phyloP scores from a whole-genome alignment of 139 green algal genomes.

The Choricystis sp. region DNA sequence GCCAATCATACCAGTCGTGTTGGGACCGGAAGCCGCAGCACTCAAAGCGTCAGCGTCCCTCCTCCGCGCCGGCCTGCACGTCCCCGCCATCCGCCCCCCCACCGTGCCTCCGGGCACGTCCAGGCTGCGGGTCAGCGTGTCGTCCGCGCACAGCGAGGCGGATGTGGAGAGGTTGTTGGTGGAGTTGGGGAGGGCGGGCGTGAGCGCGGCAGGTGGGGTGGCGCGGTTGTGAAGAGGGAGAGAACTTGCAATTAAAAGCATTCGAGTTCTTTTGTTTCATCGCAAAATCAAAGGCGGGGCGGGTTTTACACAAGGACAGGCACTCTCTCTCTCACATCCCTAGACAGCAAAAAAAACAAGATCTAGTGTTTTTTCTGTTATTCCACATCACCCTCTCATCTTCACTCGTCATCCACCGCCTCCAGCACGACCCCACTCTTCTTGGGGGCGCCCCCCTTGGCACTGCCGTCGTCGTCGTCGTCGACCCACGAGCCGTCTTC shows the following conservation, averaged over 20 bases:
- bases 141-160: constrained; percentile 39
- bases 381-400: too few relatives aligned
- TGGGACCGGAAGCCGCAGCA: constrained; percentile 49
- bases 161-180: constrained; percentile 40
- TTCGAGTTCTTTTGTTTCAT: not conserved
- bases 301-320: too few relatives aligned
- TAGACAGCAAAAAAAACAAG: too few relatives aligned
- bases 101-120: constrained; percentile 73
- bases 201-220: not conserved
- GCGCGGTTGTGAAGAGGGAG: not conserved
- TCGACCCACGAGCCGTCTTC: not conserved
- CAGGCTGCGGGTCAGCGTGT: constrained; percentile 60
- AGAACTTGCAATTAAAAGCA: not conserved
- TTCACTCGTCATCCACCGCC: not conserved
- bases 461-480: not conserved
- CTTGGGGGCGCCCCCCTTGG: not conserved
- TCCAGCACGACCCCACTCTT: not conserved
- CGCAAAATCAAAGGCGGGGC: not conserved
- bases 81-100: constrained; percentile 80
- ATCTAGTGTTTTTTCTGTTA: too few relatives aligned
- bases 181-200: constrained; percentile 13
- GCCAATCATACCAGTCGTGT: constrained; percentile 71
- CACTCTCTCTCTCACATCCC: too few relatives aligned
- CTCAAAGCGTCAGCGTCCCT: constrained; percentile 34
- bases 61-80: constrained; percentile 53